Base-by-base conservation (phyloP, 495 filamentous ascomycete species). In the Penicillium tannophilum region DNA sequence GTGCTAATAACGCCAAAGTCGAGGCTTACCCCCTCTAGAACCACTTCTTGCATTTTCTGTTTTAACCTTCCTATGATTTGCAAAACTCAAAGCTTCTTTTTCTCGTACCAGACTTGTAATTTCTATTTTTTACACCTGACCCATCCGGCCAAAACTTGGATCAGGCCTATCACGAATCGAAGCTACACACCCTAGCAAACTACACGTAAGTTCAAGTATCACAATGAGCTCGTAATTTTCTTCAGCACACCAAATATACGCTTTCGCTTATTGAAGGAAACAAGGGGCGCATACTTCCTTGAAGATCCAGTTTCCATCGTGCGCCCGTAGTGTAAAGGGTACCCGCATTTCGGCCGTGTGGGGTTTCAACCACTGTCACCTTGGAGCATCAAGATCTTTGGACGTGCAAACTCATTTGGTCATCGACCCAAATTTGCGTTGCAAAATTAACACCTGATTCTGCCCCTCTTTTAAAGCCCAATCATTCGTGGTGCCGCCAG, bases 1-100 rank as follows among this genome's bases (percentile, higher is more conserved):
- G 56, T 72, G 70, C 66, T 72, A 71, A 71, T 71, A 71, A 71
- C 66, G 68, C 57, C 65, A 69, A 72, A 64, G 66, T 69, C 62
- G 64, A 71, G 68, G 68, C 60, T 69, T 67, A 44, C 42, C 42
- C 42, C 42, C 42, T 45, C 42, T 45, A 17, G 42, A 23, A 45
- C 42, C 17, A 45, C 11, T 20, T 39, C 45, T 41, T 19, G 46
- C 1, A 7, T 23, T 4, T 17, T 47, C n/a, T 47, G 31, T 23
- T 17, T 43, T 43, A 28, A 28, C 28, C 28, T 28, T 28, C 28
- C 6, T 28, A 28, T 4, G 4, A 5, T 28, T 28, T 28, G 28
- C 28, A 7, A 28, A 28, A 28, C 4, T 28, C 6, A 28, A 28
- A 28, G 28, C 28, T 28, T 28, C 28, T 28, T 28, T 28, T 28